Conservation (phyloP, 2,329 filamentous ascomycete species). For the Lasiodiplodia gonubiensis region DNA sequence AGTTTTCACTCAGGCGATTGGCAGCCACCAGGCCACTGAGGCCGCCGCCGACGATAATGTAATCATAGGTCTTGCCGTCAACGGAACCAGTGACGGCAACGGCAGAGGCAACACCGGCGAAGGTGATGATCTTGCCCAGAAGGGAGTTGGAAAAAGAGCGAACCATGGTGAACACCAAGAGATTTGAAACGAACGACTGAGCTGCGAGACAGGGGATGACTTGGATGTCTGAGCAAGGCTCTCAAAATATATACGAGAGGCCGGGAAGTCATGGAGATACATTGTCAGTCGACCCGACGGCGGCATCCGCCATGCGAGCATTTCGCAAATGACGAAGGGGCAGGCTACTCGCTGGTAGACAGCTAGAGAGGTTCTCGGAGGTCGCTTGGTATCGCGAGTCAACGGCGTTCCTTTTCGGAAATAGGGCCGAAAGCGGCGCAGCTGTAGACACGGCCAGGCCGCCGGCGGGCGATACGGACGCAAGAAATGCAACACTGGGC, state of each 20-base stretch:
- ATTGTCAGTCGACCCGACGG: neutral
- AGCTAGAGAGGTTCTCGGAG: neutral
- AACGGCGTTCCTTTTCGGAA: constrained; percentile 1
- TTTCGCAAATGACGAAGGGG: constrained; percentile 13
- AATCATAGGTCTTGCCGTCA: constrained; percentile 35
- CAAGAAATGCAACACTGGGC: neutral
- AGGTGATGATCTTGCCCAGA: neutral
- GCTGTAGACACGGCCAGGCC: constrained; percentile 2
- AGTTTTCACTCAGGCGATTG: constrained; percentile 42
- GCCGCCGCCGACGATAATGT: constrained; percentile 38
- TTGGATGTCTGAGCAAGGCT: neutral
- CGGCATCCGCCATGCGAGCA: neutral
- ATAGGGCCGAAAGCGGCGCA: constrained; percentile 15
- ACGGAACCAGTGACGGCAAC: constrained; percentile 1
- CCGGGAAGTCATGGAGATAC: neutral
- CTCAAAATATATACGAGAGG: constrained; percentile 5
- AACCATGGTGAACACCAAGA: neutral
- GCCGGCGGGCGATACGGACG: neutral
- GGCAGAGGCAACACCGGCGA: constrained; percentile 3
- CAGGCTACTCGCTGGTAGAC: neutral
- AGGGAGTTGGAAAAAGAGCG: constrained; percentile 8
- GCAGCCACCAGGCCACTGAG: constrained; percentile 39
- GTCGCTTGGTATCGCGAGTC: constrained; percentile 3
- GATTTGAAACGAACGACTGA: constrained; percentile 13
- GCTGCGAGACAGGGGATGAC: neutral